phyloP scores from a whole-genome alignment of 2,329 filamentous ascomycete genomes.

The Sclerotinia subarctica region DNA sequence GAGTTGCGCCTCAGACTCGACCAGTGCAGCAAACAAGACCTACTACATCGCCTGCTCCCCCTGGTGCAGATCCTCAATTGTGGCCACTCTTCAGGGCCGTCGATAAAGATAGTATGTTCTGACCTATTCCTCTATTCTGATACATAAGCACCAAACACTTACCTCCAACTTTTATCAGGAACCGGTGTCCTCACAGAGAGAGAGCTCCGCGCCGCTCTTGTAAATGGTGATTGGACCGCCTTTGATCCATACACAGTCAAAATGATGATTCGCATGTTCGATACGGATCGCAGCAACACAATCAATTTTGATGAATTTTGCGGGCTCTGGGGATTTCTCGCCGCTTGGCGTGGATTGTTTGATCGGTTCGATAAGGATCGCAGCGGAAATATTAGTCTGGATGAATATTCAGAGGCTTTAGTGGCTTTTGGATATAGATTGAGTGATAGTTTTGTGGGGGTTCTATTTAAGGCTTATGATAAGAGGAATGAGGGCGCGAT shows the following conservation, averaged over 20 bases:
- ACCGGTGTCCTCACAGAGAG: conserved; percentile 80
- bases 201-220: conserved; percentile 84
- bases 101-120: conserved; percentile 71
- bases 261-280: conserved; percentile 99
- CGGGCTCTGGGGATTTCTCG: conserved; percentile 92
- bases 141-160: conserved; percentile 14
- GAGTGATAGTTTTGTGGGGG: conserved; percentile 75
- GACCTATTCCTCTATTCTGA: not conserved
- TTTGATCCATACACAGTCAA: conserved; percentile 93
- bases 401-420: conserved; percentile 87
- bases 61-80: conserved; percentile 66
- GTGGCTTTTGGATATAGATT: conserved; percentile 92
- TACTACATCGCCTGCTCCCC: conserved; percentile 60
- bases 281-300: conserved; percentile 81
- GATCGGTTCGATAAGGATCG: conserved; percentile 90
- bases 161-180: conserved; percentile 43
- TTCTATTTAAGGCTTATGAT: conserved; percentile 88
- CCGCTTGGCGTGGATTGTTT: conserved; percentile 90
- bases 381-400: conserved; percentile 79
- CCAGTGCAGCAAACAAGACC: conserved; percentile 55
- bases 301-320: conserved; percentile 97
- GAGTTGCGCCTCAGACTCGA: conserved; percentile 42
- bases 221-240: conserved; percentile 93
- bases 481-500: conserved; percentile 67
- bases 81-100: conserved; percentile 86